phyloP scores from a whole-genome alignment of 2,329 filamentous ascomycete genomes.

The Rosellinia necatrix region DNA sequence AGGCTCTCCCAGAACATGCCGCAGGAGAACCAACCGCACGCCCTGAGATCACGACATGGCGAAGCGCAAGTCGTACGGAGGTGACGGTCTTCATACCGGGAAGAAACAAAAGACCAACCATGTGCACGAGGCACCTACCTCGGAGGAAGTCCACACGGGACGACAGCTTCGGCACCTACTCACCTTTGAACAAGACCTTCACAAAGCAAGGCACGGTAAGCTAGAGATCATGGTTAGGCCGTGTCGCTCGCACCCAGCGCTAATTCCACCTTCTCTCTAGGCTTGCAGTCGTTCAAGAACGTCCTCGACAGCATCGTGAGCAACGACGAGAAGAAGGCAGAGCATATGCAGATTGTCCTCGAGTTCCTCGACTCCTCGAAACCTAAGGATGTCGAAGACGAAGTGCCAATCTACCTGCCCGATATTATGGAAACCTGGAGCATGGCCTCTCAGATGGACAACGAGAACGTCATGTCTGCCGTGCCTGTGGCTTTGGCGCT shows the following conservation, averaged over 20 bases:
- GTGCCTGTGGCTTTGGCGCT: slow-evolving; percentile 81
- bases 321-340: slow-evolving; percentile 52
- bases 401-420: slow-evolving; percentile 67
- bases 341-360: slow-evolving; percentile 64
- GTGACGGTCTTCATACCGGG: slow-evolving; percentile 47
- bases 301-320: slow-evolving; percentile 69
- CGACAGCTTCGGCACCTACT: slow-evolving; percentile 72
- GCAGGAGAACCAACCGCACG: slow-evolving; percentile 6
- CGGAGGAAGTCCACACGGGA: slow-evolving; percentile 65
- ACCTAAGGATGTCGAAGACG: slow-evolving; percentile 56
- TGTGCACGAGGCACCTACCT: slow-evolving; percentile 59
- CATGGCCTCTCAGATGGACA: slow-evolving; percentile 77
- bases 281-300: slow-evolving; percentile 74
- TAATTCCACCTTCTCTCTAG: slow-evolving; percentile 21
- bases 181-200: slow-evolving; percentile 71
- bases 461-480: slow-evolving; percentile 79
- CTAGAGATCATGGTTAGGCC: slow-evolving; percentile 4
- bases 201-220: slow-evolving; percentile 68
- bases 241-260: neutral
- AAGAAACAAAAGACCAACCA: slow-evolving; percentile 59
- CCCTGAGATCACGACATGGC: slow-evolving; percentile 31
- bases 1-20: slow-evolving; percentile 20
- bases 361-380: slow-evolving; percentile 68
- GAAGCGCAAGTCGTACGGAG: slow-evolving; percentile 38
- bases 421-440: slow-evolving; percentile 90